Base-by-base conservation (phyloP, 2,329 filamentous ascomycete genomes). In the Cercospora sesami region DNA sequence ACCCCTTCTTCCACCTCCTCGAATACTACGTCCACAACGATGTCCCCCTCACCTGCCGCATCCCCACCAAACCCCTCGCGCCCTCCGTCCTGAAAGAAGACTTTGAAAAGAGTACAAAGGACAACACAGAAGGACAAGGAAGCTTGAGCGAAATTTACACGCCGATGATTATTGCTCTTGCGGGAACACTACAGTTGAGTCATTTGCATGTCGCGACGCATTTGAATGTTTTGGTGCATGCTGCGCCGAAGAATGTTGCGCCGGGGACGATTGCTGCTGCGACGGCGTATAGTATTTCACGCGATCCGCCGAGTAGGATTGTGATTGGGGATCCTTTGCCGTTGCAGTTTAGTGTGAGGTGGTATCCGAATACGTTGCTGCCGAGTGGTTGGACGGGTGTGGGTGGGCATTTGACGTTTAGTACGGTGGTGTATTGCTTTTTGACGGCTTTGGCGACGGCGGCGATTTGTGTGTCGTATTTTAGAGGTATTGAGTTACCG, bases 1-100 rank as follows among this genome's bases (percentile, higher is more conserved):
- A 94, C 78, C 87, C 90, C 48, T 90, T 94, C 84, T 95, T 93
- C 84, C 92, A 95, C 81, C 86, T 94, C 62, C 90, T 94, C 82
- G 92, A 98, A 82, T 98, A 97, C 86, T 98, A 98, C 85, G 90
- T 98, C 79, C 95, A 98, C 85, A 93, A 91, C 83, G 95, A 99
- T 81, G 94, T 93, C 18, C 95, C 95, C 9, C 85, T 98, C 60
- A 89, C 93, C 64, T 99, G 95, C 81, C 94, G 95, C 63, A 87
- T 98, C 14, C 93, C 94, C 30, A 88, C 92, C 0, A 89, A 90
- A 7, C 94, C 94, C 0, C 81, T 87, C 1, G 77, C 81, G 1
- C 77, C 80, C 9, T 75, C 76, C 21, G 79, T 80, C 48, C 26
- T 76, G 70, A 69, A 78, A 68, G 71, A 76, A n/a, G 71, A 77